Evolutionary conservation across 768 basidiomycete species (phyloP), one percentile per base, ranked within the genome.

Genomic region (Lanmaoa pseudosensibilis): DNA sequence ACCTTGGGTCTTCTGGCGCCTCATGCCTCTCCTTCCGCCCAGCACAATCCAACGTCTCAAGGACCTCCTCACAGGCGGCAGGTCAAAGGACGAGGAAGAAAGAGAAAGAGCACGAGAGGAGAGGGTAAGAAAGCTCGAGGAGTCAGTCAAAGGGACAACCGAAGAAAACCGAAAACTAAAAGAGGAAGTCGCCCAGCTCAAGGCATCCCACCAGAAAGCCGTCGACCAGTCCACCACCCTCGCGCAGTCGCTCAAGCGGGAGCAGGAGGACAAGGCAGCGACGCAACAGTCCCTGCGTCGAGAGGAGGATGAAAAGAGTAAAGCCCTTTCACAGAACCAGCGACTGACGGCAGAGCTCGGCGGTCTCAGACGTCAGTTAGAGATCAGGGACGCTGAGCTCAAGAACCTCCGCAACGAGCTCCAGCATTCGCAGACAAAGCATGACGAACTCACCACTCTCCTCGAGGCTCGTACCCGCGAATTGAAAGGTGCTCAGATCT

Each of bases 401-500:
- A 66, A 44, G 50, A 69, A 62, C 52, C n/a, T 57, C 47, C 63
- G 55, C 13, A 66, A 64, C 55, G 72, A 73, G 50, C 58, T 70
- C 30, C 64, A 65, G 7, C 68, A 66, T 18, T 23, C 63, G 11
- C 65, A 59, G 44, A 60, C 63, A 0, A 65, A 66, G 43, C 70
- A 63, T 19, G 57, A 65, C 54, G 70, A 72, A 10, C 64, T 70
- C 57, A 56, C 70, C 27, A 48, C 68, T 1, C 70, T 72, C 58
- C 70, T 72, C 52, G 68, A 73, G 16, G 60, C 72, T 0, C 70
- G 71, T 13, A 76, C 70, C 6, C 66, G 66, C 7, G 80, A 82
- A 57, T 58, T 81, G 8, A 73, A 73, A n/a, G 73, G 69, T 0
- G 75, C 75, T 0, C 77, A 79, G 49, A 65, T 70, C 10, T 82